Percentiles rank a stretch among this genome's conserved stretches.
phyloP scores from a whole-genome alignment of 306 rosid genomes.

The Medicago truncatula region MtrunA17r5.0-ANR NC_053048.1:32339501-32340000 shows the following conservation, averaged over 20 bases:
- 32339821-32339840: slow-evolving; percentile 95
- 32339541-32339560: slow-evolving; percentile 24
- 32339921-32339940: slow-evolving; percentile 96
- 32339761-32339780: slow-evolving; percentile 93
- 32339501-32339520: too few species aligned
- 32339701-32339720: slow-evolving; percentile 25
- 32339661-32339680: slow-evolving; percentile 66
- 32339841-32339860: slow-evolving; percentile 95
- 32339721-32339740: slow-evolving; percentile 90
- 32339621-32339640: slow-evolving; percentile 80
- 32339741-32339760: slow-evolving; percentile 92
- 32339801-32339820: slow-evolving; percentile 92
- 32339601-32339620: slow-evolving; percentile 83
- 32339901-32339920: slow-evolving; percentile 92
- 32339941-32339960: slow-evolving; percentile 89
- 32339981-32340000: slow-evolving; percentile 40
- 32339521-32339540: too few species aligned
- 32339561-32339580: slow-evolving; percentile 33
- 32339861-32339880: slow-evolving; percentile 95
- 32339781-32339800: slow-evolving; percentile 91
- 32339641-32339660: slow-evolving; percentile 81
- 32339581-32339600: slow-evolving; percentile 79
- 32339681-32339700: slow-evolving; percentile 28
- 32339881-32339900: slow-evolving; percentile 97
- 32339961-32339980: slow-evolving; percentile 77